A percentile compares a stretch with the other conserved stretches of the same genome.
Conservation (phyloP, 345 rosid genomes). For the Clarkia xantiana region DNA sequence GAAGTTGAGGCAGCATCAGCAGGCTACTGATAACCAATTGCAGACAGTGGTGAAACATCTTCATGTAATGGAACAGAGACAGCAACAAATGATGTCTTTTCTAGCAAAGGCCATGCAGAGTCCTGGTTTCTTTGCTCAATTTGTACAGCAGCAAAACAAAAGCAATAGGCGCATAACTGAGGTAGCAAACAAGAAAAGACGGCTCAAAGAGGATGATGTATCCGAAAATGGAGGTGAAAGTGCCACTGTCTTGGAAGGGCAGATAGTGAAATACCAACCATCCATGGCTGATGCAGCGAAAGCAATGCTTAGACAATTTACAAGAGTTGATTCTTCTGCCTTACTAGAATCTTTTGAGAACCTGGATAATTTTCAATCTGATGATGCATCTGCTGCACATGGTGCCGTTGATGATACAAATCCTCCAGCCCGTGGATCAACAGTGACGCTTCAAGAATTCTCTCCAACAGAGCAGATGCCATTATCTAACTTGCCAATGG, state of each 20-base stretch:
- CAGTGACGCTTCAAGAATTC: constrained; percentile 77
- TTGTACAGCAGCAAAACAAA: constrained; percentile 90
- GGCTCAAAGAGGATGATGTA: constrained; percentile 63
- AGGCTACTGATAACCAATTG: constrained; percentile 74
- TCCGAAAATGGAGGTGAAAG: constrained; percentile 22
- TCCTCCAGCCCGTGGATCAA: constrained; percentile 33
- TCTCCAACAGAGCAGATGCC: constrained; percentile 33
- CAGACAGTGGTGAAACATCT: constrained; percentile 84
- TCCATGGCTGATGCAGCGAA: constrained; percentile 58
- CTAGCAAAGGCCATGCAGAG: constrained; percentile 91
- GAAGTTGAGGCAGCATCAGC: constrained; percentile 90
- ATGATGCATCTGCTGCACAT: constrained; percentile 29
- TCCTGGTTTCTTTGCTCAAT: constrained; percentile 86
- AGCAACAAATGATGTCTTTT: constrained; percentile 96
- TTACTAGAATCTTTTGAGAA: constrained; percentile 34
- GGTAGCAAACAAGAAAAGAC: constrained; percentile 60
- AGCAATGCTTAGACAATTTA: constrained; percentile 56
- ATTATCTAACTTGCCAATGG: too few relatives aligned
- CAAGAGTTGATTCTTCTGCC: constrained; percentile 39
- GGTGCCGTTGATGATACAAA: constrained; percentile 31
- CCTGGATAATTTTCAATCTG: constrained; percentile 38
- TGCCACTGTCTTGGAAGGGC: constrained; percentile 53
- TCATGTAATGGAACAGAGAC: constrained; percentile 97
- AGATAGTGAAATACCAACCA: constrained; percentile 84
- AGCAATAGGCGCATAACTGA: constrained; percentile 62